Percentiles rank a stretch among this genome's conserved stretches.
Evolutionary conservation across 179 eudicot species (phyloP).

Genomic region (Beta lomatogona): DNA sequence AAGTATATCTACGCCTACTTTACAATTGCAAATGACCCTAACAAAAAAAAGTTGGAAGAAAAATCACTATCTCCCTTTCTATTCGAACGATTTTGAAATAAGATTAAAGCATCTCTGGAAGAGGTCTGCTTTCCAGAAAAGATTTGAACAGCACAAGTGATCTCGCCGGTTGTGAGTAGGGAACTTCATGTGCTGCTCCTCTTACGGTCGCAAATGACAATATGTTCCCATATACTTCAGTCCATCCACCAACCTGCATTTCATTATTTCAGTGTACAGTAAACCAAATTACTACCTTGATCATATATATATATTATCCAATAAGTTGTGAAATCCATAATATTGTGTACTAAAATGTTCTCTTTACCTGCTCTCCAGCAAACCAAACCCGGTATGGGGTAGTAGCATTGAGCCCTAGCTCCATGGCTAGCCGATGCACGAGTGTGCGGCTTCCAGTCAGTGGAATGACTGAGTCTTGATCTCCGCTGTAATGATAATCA

Average conservation of each 20-base stretch:
- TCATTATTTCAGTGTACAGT: neutral
- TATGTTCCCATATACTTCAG: conserved; percentile 66
- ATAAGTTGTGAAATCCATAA: neutral
- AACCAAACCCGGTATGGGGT: conserved; percentile 94
- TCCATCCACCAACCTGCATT: conserved; percentile 91
- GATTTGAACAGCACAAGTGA: conserved; percentile 83
- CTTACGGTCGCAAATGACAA: conserved; percentile 83
- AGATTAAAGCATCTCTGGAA: conserved; percentile 54
- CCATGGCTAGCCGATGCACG: conserved; percentile 57
- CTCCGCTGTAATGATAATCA: conserved; percentile 61
- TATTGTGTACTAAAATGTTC: neutral
- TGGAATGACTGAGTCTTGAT: conserved; percentile 98
- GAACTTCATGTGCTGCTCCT: conserved; percentile 95
- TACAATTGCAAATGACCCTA: conserved; percentile 31
- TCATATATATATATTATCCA: neutral
- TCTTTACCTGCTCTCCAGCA: conserved; percentile 76
- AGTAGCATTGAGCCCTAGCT: conserved; percentile 63
- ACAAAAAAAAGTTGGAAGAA: neutral
- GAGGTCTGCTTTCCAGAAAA: conserved; percentile 61
- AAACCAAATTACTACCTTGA: neutral
- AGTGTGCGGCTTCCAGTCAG: conserved; percentile 86
- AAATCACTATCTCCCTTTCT: conserved; percentile 16
- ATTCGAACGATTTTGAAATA: neutral
- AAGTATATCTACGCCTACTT: conserved; percentile 22
- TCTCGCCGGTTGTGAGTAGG: conserved; percentile 84